phyloP scores from a whole-genome alignment of 441 rosid species.

The Populus hybrid region DNA sequence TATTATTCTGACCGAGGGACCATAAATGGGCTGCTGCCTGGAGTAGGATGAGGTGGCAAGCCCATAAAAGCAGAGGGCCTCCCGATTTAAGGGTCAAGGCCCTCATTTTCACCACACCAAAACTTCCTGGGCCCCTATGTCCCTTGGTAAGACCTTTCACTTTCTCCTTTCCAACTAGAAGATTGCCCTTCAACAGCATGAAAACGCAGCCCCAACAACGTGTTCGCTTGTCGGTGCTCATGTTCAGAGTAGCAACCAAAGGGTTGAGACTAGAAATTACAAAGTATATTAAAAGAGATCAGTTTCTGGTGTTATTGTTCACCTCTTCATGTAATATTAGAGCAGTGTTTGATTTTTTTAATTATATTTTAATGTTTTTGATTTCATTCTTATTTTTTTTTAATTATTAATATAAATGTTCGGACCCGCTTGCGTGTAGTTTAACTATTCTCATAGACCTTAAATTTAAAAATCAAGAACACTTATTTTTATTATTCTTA shows the following conservation, averaged over 20 bases:
- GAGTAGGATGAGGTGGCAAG: conserved; percentile 9
- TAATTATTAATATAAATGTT: too few species aligned
- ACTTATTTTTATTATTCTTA: too few species aligned
- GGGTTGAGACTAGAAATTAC: not conserved
- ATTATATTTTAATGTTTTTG: too few species aligned
- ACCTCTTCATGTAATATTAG: too few species aligned
- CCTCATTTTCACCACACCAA: not conserved
- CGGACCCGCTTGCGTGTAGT: too few species aligned
- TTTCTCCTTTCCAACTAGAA: not conserved
- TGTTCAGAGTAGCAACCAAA: conserved; percentile 1
- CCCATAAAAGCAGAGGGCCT: not conserved
- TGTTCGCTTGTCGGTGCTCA: conserved; percentile 33
- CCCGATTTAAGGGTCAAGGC: not conserved
- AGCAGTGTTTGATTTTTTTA: too few species aligned
- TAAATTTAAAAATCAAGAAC: too few species aligned
- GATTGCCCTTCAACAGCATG: conserved; percentile 3
- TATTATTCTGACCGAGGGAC: conserved; percentile 6
- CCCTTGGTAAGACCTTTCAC: not conserved
- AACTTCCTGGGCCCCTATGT: conserved; percentile 8
- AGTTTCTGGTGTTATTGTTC: too few species aligned
- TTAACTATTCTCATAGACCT: rapidly evolving
- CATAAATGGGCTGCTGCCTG: conserved; percentile 1
- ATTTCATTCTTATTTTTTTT: too few species aligned
- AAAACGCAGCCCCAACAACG: conserved; percentile 18
- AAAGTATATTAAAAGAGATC: too few species aligned